Conservation (phyloP, 108 stramenopile genomes). For the Fistulifera pelliculosa region DNA sequence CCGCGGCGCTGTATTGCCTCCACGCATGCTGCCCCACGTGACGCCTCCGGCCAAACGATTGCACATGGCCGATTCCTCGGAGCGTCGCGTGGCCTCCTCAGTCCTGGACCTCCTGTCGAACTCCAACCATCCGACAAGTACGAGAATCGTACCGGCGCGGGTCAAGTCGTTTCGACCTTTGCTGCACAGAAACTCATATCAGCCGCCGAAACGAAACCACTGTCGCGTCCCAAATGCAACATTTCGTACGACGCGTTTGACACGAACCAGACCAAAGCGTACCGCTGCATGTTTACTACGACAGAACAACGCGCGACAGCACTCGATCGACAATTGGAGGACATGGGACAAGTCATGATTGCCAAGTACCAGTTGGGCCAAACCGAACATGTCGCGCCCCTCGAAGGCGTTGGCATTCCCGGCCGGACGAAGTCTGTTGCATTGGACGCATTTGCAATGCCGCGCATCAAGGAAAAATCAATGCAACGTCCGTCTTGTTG, state of each 20-base stretch:
- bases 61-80: neutral
- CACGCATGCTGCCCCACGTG: slow-evolving; percentile 20
- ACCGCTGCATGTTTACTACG: slow-evolving; percentile 92
- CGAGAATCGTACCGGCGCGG: slow-evolving; percentile 39
- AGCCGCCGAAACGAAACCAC: slow-evolving; percentile 16
- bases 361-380: slow-evolving; percentile 34
- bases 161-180: slow-evolving; percentile 25
- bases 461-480: slow-evolving; percentile 87
- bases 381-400: slow-evolving; percentile 16
- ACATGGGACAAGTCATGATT: slow-evolving; percentile 49
- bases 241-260: slow-evolving; percentile 15
- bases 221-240: slow-evolving; percentile 10
- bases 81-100: neutral
- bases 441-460: slow-evolving; percentile 91
- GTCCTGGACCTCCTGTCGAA: slow-evolving; percentile 5
- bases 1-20: slow-evolving; percentile 9
- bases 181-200: neutral
- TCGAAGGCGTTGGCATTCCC: slow-evolving; percentile 85
- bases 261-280: slow-evolving; percentile 31
- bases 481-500: slow-evolving; percentile 75
- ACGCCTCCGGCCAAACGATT: slow-evolving; percentile 36
- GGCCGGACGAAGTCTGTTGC: slow-evolving; percentile 71
- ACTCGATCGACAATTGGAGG: slow-evolving; percentile 62
- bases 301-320: slow-evolving; percentile 67
- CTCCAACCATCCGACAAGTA: slow-evolving; percentile 17